phyloP scores from a whole-genome alignment of 2,329 filamentous ascomycete species.

The Fusarium redolens region DNA sequence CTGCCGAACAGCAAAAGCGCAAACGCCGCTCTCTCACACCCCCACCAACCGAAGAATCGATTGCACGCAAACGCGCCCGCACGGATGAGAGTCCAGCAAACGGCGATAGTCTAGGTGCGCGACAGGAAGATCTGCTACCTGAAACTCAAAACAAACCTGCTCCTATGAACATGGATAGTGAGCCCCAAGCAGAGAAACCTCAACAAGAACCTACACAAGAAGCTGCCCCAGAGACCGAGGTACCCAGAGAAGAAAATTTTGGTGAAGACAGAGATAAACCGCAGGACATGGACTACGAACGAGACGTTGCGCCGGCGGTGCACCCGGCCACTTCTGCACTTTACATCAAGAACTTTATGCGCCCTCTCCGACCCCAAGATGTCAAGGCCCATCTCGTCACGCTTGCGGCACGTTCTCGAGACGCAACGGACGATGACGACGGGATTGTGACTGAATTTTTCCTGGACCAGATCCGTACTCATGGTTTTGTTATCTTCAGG shows the following conservation, averaged over 20 bases:
- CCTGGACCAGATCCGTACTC: slow-evolving; percentile 86
- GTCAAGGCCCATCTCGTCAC: slow-evolving; percentile 76
- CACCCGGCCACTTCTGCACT: slow-evolving; percentile 81
- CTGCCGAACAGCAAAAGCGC: slow-evolving; percentile 64
- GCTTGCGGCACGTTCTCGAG: slow-evolving; percentile 71
- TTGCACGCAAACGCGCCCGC: slow-evolving; percentile 66
- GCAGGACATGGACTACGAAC: slow-evolving; percentile 49
- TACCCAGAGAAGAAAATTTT: neutral
- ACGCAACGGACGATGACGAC: slow-evolving; percentile 64
- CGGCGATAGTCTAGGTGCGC: slow-evolving; percentile 8
- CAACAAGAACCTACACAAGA: neutral
- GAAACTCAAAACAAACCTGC: slow-evolving; percentile 13
- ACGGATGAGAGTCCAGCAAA: slow-evolving; percentile 48
- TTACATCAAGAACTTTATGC: slow-evolving; percentile 92
- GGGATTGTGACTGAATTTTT: slow-evolving; percentile 74
- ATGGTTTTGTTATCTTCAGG: slow-evolving; percentile 83
- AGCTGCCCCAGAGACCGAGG: neutral
- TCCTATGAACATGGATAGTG: slow-evolving; percentile 27
- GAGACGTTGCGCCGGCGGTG: slow-evolving; percentile 64
- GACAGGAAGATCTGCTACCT: slow-evolving; percentile 25
- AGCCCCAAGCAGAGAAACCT: slow-evolving; percentile 9
- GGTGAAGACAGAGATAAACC: slow-evolving; percentile 21
- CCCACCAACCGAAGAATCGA: slow-evolving; percentile 63
- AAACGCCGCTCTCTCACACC: slow-evolving; percentile 75
- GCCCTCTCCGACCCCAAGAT: slow-evolving; percentile 77